Evolutionary conservation across 1,284 basidiomycete species (phyloP).

Genomic region (Boletus mariae): DNA sequence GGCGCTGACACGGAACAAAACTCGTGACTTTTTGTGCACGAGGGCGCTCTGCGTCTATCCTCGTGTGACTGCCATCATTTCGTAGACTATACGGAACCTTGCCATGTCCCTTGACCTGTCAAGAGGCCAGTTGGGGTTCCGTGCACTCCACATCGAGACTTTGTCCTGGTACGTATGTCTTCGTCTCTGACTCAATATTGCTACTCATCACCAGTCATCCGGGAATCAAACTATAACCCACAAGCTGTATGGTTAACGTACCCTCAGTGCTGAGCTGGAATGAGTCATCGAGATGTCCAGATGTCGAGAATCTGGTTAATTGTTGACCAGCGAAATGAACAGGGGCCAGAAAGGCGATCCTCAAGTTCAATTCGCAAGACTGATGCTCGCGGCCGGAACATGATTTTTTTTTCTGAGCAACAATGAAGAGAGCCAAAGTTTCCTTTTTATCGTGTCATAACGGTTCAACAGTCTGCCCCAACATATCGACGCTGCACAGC

Average conservation of each 20-base stretch:
- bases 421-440: neutral
- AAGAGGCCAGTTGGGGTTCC: neutral
- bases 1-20: neutral
- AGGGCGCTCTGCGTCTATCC: neutral
- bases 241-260: neutral
- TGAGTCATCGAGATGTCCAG: neutral
- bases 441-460: neutral
- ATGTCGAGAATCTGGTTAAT: neutral
- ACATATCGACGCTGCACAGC: neutral
- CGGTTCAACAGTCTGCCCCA: neutral
- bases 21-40: neutral
- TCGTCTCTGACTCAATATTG: neutral
- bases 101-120: neutral
- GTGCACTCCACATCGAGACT: neutral
- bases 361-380: neutral
- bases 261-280: neutral
- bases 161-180: neutral
- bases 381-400: neutral
- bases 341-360: no score
- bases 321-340: no score
- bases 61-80: neutral
- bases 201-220: neutral
- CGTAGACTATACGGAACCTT: neutral
- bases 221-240: neutral
- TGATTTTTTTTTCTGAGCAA: no score